Base-by-base conservation (phyloP, 2,329 filamentous ascomycete species). In the Aspergillus pseudoglaucus region DNA sequence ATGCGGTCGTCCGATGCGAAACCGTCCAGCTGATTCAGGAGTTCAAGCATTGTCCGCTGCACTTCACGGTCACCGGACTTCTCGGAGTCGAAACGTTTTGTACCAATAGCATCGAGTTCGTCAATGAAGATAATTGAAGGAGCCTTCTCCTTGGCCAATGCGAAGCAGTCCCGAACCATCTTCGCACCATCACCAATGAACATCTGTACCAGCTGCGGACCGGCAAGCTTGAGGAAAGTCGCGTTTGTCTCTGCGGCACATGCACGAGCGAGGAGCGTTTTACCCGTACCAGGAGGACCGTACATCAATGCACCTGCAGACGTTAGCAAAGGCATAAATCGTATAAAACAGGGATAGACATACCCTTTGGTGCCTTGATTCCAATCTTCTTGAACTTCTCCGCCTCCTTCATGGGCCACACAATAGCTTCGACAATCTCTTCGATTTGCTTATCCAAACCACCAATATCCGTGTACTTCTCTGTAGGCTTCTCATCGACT, bases 391-490 rank as follows among this genome's bases (percentile, higher is more conserved):
- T 97, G 77, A 98, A 98, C 17, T 91, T 83, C 61, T 98, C 94
- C 1, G 93, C 90, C 74, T 98, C 91, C 80, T 97, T 97, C 93
- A 98, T 98, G 2, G 93, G 93, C 91, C 91, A 97, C 25, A 98
- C 93, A 44, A 98, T 93, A 47, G 93, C 93, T 75, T 98, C 93
- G 7, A 98, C 90, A 47, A 98, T 80, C 74, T 98, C 94, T 70
- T 96, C 91, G 65, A 98, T 98, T 77, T 98, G 93, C 76, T 98
- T 98, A 73, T 96, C 90, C 61, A 98, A 72, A 45, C 93, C 93
- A 73, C 93, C 93, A 12, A 98, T 94, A 74, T 98, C 93, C 47
- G 85, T 93, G 75, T 98, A 98, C 74, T 97, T 95, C 73, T 98
- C 93, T 35, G 90, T 97, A 8, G 93, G 94, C 79, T 98, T 98